Conservation (phyloP, 1,284 basidiomycete species). For the Salmacisia buchloeana region DNA sequence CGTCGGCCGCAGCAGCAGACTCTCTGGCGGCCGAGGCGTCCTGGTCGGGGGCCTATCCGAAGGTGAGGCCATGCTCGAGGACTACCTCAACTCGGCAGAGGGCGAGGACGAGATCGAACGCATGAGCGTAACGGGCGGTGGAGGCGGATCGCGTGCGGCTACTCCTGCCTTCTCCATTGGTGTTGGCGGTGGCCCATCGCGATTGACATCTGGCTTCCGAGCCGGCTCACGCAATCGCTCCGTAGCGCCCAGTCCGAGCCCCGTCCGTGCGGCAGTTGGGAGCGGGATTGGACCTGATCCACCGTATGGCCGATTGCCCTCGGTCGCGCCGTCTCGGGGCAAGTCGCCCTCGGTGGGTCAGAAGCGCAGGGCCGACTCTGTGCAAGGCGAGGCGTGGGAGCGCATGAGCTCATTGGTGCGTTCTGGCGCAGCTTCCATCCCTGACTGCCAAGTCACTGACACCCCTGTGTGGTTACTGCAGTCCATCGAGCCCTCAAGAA, state of each 20-base stretch:
- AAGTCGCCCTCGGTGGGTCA: neutral
- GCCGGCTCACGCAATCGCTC: neutral
- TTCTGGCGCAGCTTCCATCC: neutral
- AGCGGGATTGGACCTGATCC: too few species aligned
- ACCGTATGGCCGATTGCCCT: too few species aligned
- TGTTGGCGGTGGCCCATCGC: neutral
- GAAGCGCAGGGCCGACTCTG: neutral
- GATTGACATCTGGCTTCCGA: too few species aligned
- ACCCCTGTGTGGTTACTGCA: neutral
- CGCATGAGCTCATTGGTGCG: neutral
- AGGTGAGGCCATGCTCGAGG: conserved; percentile 1
- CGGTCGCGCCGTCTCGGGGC: neutral
- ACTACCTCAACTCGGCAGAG: neutral
- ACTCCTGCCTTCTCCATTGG: neutral
- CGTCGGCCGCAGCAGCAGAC: neutral
- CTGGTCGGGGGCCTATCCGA: neutral
- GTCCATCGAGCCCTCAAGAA: neutral
- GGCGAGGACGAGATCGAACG: neutral
- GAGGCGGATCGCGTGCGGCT: neutral
- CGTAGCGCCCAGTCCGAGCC: conserved; percentile 2
- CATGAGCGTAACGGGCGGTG: neutral
- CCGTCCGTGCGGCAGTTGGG: neutral
- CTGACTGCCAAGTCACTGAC: neutral
- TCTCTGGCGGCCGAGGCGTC: neutral
- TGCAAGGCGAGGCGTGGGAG: neutral